Base-by-base conservation (phyloP, 345 rosid genomes). In the Pistacia atlantica region DNA sequence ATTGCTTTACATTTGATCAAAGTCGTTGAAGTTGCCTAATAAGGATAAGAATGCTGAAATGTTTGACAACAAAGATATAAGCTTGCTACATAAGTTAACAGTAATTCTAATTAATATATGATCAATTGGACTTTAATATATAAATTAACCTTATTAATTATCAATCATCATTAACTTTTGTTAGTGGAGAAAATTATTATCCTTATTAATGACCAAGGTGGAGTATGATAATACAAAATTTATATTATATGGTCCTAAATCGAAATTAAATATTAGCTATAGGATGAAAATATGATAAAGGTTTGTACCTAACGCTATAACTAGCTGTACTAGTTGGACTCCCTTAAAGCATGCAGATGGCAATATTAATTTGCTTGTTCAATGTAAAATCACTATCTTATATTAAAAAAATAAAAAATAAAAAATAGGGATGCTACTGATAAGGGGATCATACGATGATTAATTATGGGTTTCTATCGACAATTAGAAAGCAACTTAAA, bases 261-360 rank as follows among this genome's bases (percentile, higher is more conserved):
- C 54, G 12, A 48, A 71, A 57, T 71, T 56, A 37, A 57, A 59
- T 57, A 71, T 71, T 31, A 57, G 51, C 54, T 37, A 57, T 58
- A 35, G 55, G 65, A 20, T 57, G 37, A 71, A 12, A 37, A 8
- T 55, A n/a, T 12, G 6, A 38, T 70, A 16, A 28, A 6, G 22
- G 46, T 71, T 54, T 70, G 1, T 57, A 57, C 74, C 38, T 38
- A 28, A 56, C 3, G 1, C 74, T 55, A 35, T 11, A n/a, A 31
- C 14, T 17, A 52, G 73, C 16, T 45, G 51, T 66, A 66, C 31
- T 66, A 4, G 11, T 45, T 20, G 10, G 7, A 62, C 45, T 33
- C 65, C 66, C 33, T 11, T 8, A 67, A 67, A 67, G 35, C 18
- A 66, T 20, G 55, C 4, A 67, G 5, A 1, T 38, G 42, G 9